Percentiles rank a stretch among this genome's conserved stretches.
Evolutionary conservation across 202 grass and related monocot species (phyloP).

Genomic region (Musa balbisiana): DNA sequence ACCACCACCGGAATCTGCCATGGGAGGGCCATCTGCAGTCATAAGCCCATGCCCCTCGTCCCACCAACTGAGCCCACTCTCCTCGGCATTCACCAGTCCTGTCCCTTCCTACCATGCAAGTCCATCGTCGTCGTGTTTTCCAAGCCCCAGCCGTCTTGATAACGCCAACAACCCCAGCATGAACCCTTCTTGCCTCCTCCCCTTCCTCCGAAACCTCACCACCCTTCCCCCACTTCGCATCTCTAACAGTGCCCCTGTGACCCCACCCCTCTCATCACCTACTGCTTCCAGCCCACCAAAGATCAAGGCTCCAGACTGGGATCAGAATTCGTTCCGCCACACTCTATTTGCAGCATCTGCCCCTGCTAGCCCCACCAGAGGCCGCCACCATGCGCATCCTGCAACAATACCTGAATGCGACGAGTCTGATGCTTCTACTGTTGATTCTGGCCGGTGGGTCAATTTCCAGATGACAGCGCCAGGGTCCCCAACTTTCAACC

Average conservation of each 20-base stretch:
- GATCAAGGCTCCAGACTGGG: neutral
- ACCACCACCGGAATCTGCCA: neutral
- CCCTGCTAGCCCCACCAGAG: constrained; percentile 2
- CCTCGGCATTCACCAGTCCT: constrained; percentile 7
- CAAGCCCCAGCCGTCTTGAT: constrained; percentile 14
- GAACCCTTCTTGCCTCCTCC: constrained; percentile 19
- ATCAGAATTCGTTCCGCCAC: neutral
- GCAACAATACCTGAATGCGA: constrained; percentile 18
- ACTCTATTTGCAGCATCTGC: neutral
- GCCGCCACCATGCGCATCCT: constrained; percentile 2
- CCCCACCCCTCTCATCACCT: constrained; percentile 16
- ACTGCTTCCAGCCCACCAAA: neutral
- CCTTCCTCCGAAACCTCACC: constrained; percentile 23
- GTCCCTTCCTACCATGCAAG: constrained; percentile 21
- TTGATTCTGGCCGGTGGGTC: constrained; percentile 20
- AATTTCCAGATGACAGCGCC: constrained; percentile 14
- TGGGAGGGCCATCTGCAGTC: neutral
- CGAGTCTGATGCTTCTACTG: constrained; percentile 25
- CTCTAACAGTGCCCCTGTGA: constrained; percentile 17
- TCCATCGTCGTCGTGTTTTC: constrained; percentile 14
- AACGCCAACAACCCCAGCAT: constrained; percentile 15
- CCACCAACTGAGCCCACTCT: constrained; percentile 12
- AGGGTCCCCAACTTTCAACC: constrained; percentile 27
- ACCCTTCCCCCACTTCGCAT: constrained; percentile 17
- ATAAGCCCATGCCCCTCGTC: constrained; percentile 19